phyloP scores from a whole-genome alignment of 495 filamentous ascomycete species.

The Penicillium atrosanguineum region DNA sequence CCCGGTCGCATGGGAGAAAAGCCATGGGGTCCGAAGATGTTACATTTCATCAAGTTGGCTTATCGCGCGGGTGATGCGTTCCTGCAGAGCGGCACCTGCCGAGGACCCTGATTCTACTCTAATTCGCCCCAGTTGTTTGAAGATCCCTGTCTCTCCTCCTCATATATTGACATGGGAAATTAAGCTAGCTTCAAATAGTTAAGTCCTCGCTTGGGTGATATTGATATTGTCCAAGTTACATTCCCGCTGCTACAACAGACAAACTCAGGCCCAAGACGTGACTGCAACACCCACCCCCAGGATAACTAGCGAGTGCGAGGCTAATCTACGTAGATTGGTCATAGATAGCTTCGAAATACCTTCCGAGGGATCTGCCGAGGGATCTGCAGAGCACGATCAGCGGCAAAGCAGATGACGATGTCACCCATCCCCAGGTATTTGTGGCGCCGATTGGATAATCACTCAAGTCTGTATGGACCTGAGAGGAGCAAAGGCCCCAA shows the following conservation, averaged over 20 bases:
- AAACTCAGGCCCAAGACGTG: not conserved
- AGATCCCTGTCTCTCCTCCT: not conserved
- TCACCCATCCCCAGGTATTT: conserved; percentile 7
- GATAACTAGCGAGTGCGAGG: too few relatives aligned
- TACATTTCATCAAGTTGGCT: conserved; percentile 11
- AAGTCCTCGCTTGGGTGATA: not conserved
- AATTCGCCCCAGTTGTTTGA: not conserved
- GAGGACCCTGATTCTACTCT: not conserved
- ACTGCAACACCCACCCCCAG: conserved; percentile 2
- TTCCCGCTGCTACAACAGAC: not conserved
- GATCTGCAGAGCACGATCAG: not conserved
- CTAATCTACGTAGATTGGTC: not conserved
- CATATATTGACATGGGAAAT: not conserved
- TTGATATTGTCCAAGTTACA: conserved; percentile 6
- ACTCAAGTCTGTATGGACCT: not conserved
- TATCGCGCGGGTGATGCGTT: conserved; percentile 13
- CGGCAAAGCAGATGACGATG: conserved; percentile 11
- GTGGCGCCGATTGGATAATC: not conserved
- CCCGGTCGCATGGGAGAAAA: conserved; percentile 19
- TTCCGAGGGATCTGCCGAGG: not conserved
- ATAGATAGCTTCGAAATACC: conserved; percentile 2
- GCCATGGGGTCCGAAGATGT: conserved; percentile 3
- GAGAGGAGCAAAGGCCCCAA: not conserved
- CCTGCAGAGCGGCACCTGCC: conserved; percentile 12
- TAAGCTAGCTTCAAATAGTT: too few relatives aligned